A percentile compares a stretch with the other conserved stretches of the same genome.
Conservation (phyloP, 2,329 filamentous ascomycete genomes). For the Tolypocladium paradoxum region DNA sequence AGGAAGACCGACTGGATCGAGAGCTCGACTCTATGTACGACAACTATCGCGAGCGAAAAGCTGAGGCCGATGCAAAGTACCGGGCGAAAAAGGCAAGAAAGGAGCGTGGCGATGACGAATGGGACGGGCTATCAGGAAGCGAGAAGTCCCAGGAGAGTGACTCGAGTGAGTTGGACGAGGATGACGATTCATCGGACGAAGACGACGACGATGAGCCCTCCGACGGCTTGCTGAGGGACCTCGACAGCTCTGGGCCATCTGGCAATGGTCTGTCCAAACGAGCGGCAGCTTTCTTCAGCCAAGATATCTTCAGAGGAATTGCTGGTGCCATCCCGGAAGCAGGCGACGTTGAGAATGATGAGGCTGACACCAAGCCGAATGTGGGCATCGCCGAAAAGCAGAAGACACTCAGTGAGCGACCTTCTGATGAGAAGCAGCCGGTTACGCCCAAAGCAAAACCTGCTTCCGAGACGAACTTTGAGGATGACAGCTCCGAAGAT, state of each 20-base stretch:
- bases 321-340: conserved; percentile 50
- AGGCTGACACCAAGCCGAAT: conserved; percentile 1
- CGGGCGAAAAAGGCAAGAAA: conserved; percentile 81
- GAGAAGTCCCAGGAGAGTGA: conserved; percentile 41
- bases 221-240: conserved; percentile 23
- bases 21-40: conserved; percentile 86
- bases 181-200: conserved; percentile 27
- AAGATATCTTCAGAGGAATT: conserved; percentile 86
- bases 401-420: not conserved
- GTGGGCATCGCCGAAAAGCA: conserved; percentile 11
- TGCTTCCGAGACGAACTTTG: conserved; percentile 14
- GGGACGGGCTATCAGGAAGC: conserved; percentile 74
- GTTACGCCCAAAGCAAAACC: not conserved
- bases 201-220: conserved; percentile 17
- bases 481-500: conserved; percentile 29
- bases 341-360: conserved; percentile 25
- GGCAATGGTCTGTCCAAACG: conserved; percentile 59
- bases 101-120: conserved; percentile 76
- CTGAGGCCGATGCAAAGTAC: conserved; percentile 74
- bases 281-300: conserved; percentile 82
- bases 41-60: conserved; percentile 68
- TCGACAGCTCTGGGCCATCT: conserved; percentile 32
- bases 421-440: not conserved
- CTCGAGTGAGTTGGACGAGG: conserved; percentile 49
- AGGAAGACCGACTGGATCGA: conserved; percentile 70